Conservation (phyloP, 257 asterid species). For the Agastache rugosa region DNA sequence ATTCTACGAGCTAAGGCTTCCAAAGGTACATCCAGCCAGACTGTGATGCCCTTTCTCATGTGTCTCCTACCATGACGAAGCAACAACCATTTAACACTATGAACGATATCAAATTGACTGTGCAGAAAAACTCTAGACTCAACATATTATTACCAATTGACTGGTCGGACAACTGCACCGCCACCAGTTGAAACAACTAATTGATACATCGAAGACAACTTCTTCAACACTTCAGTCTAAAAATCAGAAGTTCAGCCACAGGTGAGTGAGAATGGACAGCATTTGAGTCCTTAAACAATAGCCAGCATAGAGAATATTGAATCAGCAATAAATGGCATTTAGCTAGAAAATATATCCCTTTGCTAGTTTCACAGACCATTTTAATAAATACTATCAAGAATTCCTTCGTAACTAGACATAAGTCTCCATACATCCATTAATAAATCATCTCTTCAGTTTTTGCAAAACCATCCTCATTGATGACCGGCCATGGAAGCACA, state of each 20-base stretch:
- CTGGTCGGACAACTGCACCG: slow-evolving; percentile 89
- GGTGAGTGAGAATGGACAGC: slow-evolving; percentile 19
- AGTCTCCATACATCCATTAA: neutral
- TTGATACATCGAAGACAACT: slow-evolving; percentile 71
- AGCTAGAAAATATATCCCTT: neutral
- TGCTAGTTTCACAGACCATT: neutral
- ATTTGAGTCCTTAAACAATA: slow-evolving; percentile 11
- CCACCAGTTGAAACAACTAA: slow-evolving; percentile 94
- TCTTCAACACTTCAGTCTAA: slow-evolving; percentile 73
- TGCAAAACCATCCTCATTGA: neutral
- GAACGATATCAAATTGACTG: neutral
- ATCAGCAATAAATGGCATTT: neutral
- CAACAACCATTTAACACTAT: slow-evolving; percentile 24
- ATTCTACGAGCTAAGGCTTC: slow-evolving; percentile 89
- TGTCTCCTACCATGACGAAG: slow-evolving; percentile 62
- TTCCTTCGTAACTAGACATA: neutral
- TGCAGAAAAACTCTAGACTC: slow-evolving; percentile 14
- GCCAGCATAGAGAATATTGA: neutral
- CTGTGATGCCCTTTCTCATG: slow-evolving; percentile 83
- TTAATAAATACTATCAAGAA: neutral
- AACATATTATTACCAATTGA: slow-evolving; percentile 72
- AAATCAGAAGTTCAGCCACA: slow-evolving; percentile 16
- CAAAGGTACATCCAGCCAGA: slow-evolving; percentile 93
- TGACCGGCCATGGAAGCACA: neutral
- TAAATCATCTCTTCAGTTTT: neutral